Evolutionary conservation across 768 basidiomycete genomes (phyloP).

Genomic region (Chlorophyllum brunneum): DNA sequence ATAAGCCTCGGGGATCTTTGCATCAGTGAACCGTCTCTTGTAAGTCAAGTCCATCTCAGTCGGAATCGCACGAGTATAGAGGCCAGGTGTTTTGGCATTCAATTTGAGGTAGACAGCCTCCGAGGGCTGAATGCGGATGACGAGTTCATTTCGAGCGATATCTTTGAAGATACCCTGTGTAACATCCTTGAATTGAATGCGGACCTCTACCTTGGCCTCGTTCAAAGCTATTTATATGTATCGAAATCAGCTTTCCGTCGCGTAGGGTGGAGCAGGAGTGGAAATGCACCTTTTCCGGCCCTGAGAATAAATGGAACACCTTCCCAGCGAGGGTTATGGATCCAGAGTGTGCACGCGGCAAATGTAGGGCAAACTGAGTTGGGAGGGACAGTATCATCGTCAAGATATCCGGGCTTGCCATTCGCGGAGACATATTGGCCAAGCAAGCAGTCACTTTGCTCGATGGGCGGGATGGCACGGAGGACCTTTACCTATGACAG

Average conservation of each 20-base stretch:
- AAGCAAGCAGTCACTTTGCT: constrained; percentile 74
- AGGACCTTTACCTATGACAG: constrained; percentile 86
- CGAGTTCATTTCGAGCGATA: constrained; percentile 94
- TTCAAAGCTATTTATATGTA: constrained; percentile 66
- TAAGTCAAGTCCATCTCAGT: constrained; percentile 99
- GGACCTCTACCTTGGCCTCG: constrained; percentile 97
- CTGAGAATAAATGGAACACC: constrained; percentile 98
- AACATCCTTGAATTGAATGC: constrained; percentile 97
- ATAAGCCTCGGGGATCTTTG: constrained; percentile 94
- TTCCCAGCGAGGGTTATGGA: constrained; percentile 97
- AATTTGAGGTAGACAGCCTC: constrained; percentile 97
- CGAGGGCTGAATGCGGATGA: constrained; percentile 93
- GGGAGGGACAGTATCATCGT: constrained; percentile 92
- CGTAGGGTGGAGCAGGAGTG: background rate
- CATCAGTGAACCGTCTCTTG: constrained; percentile 88
- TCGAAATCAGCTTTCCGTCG: constrained; percentile 6
- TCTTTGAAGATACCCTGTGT: constrained; percentile 96
- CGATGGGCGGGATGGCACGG: constrained; percentile 83
- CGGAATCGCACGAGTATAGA: constrained; percentile 85
- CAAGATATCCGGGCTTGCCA: constrained; percentile 98
- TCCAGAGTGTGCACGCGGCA: constrained; percentile 85
- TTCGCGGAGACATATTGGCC: constrained; percentile 90
- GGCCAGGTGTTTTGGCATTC: constrained; percentile 92
- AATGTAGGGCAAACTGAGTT: constrained; percentile 92
- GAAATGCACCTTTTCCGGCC: constrained; percentile 82